Evolutionary conservation across 2,329 filamentous ascomycete species (phyloP), one percentile per base, ranked within the genome.

Genomic region (Monosporascus ibericus): DNA sequence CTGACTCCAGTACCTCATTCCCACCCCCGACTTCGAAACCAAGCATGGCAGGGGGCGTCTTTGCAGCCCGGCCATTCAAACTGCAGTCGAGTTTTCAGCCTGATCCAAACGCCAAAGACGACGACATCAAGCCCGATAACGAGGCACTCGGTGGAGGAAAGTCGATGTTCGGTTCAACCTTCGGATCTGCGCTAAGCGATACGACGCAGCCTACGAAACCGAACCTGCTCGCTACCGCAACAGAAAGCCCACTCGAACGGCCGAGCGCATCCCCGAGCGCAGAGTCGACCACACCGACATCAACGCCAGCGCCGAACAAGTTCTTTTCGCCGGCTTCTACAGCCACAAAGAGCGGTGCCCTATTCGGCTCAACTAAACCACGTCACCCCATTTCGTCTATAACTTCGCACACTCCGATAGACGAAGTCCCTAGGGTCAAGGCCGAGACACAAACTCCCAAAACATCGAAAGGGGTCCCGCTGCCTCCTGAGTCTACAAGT

Each of bases 31-130:
- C 62, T 27, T 69, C 73, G 20, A 75, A 73, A 51, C 60, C 67
- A 7, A 67, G 66, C 51, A 62, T 64, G 52, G 48, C 65, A 55
- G 57, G 53, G 15, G 60, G 55, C 51, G 53, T 65, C 7, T 78
- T 81, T 61, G 76, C 74, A 25, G 75, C 75, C n/a, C 69, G 73
- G 17, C 77, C 80, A 0, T 90, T 90, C 70, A 86, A 87, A 59
- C 73, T 90, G 17, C 78, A 79, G 39, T 85, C 82, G 30, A 84
- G 81, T 2, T 90, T 90, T 70, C 82, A 84, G 61, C 75, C 77
- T 8, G 85, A 88, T 58, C 77, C 80, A 6, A 75, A 77, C 44
- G 75, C 80, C 1, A 83, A 82, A 53, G 78, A 87, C 24, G 81
- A 86, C 52, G 69, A 76, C 37, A 71, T 78, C 17, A 65, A 69